These are phyloP conservation scores for Pharnaceum exiguum DNA, from an alignment of 148 eudicot species.

Conservation along the genomic window DNA sequence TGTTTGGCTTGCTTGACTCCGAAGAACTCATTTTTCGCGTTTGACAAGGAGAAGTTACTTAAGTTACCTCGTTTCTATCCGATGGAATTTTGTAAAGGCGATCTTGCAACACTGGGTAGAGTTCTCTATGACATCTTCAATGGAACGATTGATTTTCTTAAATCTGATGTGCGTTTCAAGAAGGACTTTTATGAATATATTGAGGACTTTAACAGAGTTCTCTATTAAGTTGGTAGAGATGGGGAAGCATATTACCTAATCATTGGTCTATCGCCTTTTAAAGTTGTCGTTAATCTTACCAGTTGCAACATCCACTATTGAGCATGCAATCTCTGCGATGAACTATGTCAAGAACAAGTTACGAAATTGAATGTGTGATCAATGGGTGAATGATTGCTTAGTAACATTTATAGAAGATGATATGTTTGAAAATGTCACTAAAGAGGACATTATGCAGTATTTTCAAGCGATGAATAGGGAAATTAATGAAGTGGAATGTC, in stretches of 20 bases:
- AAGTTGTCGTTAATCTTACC: neutral
- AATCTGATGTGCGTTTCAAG: too few relatives aligned
- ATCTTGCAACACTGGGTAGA: neutral
- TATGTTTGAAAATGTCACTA: too few relatives aligned
- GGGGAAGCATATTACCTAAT: neutral
- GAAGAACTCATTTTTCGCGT: neutral
- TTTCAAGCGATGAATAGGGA: too few relatives aligned
- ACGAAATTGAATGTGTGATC: neutral
- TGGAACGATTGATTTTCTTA: too few relatives aligned
- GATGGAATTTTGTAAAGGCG: neutral
- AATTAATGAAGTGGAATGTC: too few relatives aligned
- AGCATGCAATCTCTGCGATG: too few relatives aligned
- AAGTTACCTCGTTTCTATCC: neutral
- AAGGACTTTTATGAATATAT: neutral
- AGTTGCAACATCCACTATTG: slow-evolving; percentile 1
- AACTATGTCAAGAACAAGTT: neutral
- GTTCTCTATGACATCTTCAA: too few relatives aligned
- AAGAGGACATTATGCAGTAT: too few relatives aligned
- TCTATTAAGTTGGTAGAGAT: neutral
- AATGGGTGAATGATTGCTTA: neutral
- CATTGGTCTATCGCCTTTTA: neutral
- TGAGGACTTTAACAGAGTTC: neutral
- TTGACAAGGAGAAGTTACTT: slow-evolving; percentile 13
- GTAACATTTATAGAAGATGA: neutral
- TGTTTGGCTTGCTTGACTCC: slow-evolving; percentile 11